phyloP scores from a whole-genome alignment of 495 filamentous ascomycete species.

The Amniculicola lignicola region DNA sequence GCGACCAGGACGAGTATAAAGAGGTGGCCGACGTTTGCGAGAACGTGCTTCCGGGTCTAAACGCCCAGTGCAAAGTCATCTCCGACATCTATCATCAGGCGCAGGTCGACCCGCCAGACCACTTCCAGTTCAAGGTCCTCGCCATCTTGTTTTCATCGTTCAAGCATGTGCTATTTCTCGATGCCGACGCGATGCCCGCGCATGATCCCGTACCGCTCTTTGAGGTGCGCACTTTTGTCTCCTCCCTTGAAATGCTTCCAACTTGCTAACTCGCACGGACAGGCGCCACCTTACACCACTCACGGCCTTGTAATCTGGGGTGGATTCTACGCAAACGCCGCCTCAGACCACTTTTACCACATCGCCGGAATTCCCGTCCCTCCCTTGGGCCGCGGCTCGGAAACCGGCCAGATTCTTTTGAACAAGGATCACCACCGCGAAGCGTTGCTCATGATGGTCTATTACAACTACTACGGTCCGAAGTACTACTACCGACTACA shows the following conservation, averaged over 20 bases:
- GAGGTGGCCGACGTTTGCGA: slow-evolving; percentile 49
- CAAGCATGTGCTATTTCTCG: slow-evolving; percentile 60
- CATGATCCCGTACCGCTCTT: slow-evolving; percentile 53
- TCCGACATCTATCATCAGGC: slow-evolving; percentile 18
- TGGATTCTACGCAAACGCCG: slow-evolving; percentile 58
- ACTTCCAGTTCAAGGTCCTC: slow-evolving; percentile 61
- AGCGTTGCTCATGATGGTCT: slow-evolving; percentile 55
- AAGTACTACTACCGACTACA: slow-evolving; percentile 58
- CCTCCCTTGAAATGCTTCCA: too few relatives aligned
- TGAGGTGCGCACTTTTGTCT: too few relatives aligned
- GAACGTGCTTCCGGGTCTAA: slow-evolving; percentile 48
- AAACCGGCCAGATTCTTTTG: slow-evolving; percentile 57
- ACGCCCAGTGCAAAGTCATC: slow-evolving; percentile 50
- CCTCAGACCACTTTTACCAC: slow-evolving; percentile 52
- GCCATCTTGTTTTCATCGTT: slow-evolving; percentile 61
- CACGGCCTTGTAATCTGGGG: slow-evolving; percentile 59
- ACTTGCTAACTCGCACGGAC: too few relatives aligned
- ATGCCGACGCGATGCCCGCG: slow-evolving; percentile 57
- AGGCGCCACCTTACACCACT: slow-evolving; percentile 46
- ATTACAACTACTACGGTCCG: slow-evolving; percentile 63
- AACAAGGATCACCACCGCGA: slow-evolving; percentile 53
- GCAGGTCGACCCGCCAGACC: slow-evolving; percentile 15
- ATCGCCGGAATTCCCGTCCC: slow-evolving; percentile 49
- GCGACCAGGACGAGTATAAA: slow-evolving; percentile 50
- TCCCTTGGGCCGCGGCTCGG: slow-evolving; percentile 23